Evolutionary conservation across 2,329 filamentous ascomycete species (phyloP), one percentile per base, ranked within the genome.

Genomic region (Escovopsis sp.): DNA sequence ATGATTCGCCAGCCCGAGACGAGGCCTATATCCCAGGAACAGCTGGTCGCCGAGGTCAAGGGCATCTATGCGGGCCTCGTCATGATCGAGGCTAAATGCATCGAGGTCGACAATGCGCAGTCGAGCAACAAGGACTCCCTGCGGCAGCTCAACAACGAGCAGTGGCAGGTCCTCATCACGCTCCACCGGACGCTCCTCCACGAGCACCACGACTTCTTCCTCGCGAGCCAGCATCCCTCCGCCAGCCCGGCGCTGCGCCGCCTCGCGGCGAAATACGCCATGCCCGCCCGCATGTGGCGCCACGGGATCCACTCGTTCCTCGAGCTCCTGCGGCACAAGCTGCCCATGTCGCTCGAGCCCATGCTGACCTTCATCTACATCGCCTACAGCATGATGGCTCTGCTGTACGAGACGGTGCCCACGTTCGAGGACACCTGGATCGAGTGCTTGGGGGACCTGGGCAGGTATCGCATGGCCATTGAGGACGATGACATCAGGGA

Each of bases 281-380:
- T 96, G 85, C 88, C 89, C 0, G 86, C 85, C 0, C 69, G 89
- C 0, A 91, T 96, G 84, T 96, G 91, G 91, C 72, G 85, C 0
- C 85, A 94, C 51, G 89, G 85, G 0, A 95, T 96, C 4, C 86
- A 93, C 55, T 80, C 77, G 0, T 91, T 91, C 44, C 67, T 94
- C 0, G 85, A 94, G 49, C 58, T 93, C 0, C 59, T 94, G 0
- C 69, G 85, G 0, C 77, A 85, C 49, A 73, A 80, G 3, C 64
- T 94, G 0, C 89, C 88, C 0, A 70, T 69, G 0, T 87, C 83
- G 2, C 63, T 87, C 1, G 88, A 95, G 40, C 83, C 93, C 43
- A 95, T 96, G 87, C 65, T 94, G 0, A 78, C 80, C 0, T 96
- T 94, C 43, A 86, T 96, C 1, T 93, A 93, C 48, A 61, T 89